These are phyloP conservation scores for Komagataella mondaviorum DNA, from an alignment of 805 yeast species.

Conservation along the genomic window DNA sequence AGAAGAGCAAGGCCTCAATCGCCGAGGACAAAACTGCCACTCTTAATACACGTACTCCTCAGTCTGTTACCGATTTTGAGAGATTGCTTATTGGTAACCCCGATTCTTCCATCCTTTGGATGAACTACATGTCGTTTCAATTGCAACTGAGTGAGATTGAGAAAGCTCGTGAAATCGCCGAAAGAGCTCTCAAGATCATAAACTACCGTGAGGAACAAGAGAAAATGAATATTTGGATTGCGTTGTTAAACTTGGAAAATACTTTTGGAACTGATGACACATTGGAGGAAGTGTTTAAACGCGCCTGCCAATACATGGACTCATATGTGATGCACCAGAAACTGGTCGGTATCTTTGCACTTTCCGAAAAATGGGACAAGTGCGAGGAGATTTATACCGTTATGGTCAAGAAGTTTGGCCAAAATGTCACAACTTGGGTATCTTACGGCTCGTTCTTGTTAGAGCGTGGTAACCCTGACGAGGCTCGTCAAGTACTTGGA, in stretches of 20 bases:
- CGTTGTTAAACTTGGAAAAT: constrained; percentile 84
- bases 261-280: constrained; percentile 83
- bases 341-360: constrained; percentile 58
- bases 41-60: constrained; percentile 75
- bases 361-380: constrained; percentile 56
- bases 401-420: constrained; percentile 72
- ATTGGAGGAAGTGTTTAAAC: constrained; percentile 66
- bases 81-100: constrained; percentile 86
- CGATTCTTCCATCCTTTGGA: constrained; percentile 88
- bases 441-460: constrained; percentile 67
- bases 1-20: constrained; percentile 24
- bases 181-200: constrained; percentile 84
- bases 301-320: constrained; percentile 88
- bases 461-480: constrained; percentile 39
- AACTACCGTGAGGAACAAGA: constrained; percentile 86
- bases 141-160: constrained; percentile 88
- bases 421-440: constrained; percentile 63
- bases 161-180: constrained; percentile 86
- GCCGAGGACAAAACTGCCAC: constrained; percentile 77
- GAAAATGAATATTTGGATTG: constrained; percentile 92
- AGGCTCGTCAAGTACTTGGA: constrained; percentile 62
- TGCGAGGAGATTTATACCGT: constrained; percentile 58
- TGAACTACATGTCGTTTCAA: constrained; percentile 97
- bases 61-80: constrained; percentile 85
- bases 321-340: constrained; percentile 69